Base-by-base conservation (phyloP, 75 land plant species). In the Isoetes taiwanensis region DNA sequence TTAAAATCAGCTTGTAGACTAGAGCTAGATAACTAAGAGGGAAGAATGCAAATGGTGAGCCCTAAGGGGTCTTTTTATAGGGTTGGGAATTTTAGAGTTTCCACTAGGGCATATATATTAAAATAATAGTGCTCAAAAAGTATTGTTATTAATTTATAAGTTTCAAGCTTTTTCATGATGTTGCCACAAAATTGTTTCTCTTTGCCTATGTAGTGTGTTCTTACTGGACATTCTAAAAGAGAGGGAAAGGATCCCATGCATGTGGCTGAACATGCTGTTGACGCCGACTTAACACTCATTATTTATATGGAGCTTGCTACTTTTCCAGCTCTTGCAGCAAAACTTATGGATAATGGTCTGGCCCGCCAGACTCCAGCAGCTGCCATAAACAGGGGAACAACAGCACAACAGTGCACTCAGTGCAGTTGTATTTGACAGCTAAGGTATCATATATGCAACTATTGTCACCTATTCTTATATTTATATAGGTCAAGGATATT, bases 251-350 rank as follows among this genome's bases (percentile, higher is more conserved):
- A 94, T 68, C 99, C 99, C 34, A 57, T 84, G 1, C 80, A 72
- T 66, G 81, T 94, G 2, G 86, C 81, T 35, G 88, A 81, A 21
- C 80, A 89, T 62, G 87, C 86, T 23, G 99, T 90, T 11, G 96
- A 94, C 46, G 82, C 90, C 32, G 99, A 94, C 40, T 79, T 96
- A 32, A 94, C 99, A 10, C 63, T 94, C 10, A 90, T 94, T 30
- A 72, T 94, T 35, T 94, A 94, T 62, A 94, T 94, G 99, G 99
- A 96, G 21, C 66, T 94, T 54, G 76, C 86, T 19, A 94, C 99
- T 20, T 71, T 94, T 28, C 84, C 96, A 29, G 69, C 74, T 35
- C 83, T 89, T 41, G 73, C 84, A 41, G 46, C 56, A 1, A 94
- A 78, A 65, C 50, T 94, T 31, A 72, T 84, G 60, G 62, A 61